A percentile compares a stretch with the other conserved stretches of the same genome.
These are phyloP conservation scores for Leptographium galeiforme DNA, from an alignment of 2,329 filamentous ascomycete species.

Conservation along the genomic window DNA sequence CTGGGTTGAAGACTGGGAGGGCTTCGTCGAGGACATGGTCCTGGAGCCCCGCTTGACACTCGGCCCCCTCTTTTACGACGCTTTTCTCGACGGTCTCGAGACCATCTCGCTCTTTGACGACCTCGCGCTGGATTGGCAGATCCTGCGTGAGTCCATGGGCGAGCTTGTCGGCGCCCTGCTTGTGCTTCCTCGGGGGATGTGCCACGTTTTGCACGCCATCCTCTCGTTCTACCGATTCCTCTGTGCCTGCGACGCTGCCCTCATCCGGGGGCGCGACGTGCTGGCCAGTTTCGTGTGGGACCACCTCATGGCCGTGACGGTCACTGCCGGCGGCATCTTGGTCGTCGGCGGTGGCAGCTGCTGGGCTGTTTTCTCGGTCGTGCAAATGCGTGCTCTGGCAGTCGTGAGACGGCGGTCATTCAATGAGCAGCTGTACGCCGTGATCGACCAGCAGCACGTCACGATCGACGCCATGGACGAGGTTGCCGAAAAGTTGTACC, in stretches of 20 bases:
- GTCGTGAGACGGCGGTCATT: background rate
- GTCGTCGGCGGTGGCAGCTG: background rate
- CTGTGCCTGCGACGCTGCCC: background rate
- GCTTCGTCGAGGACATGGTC: background rate
- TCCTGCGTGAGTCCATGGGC: background rate
- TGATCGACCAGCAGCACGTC: background rate
- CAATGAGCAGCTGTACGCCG: background rate
- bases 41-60: background rate
- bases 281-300: background rate
- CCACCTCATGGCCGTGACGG: background rate
- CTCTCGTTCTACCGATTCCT: background rate
- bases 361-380: background rate
- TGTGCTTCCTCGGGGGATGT: background rate
- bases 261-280: background rate
- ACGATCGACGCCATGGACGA: background rate
- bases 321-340: background rate
- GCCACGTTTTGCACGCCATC: background rate
- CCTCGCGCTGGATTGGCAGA: background rate
- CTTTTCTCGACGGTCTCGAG: background rate
- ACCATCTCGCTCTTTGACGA: background rate
- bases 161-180: background rate
- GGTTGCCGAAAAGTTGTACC: background rate
- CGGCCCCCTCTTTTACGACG: background rate
- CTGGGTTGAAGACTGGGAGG: background rate
- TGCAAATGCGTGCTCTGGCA: background rate